Evolutionary conservation across 1,284 basidiomycete genomes (phyloP), one percentile per base, ranked within the genome.

Genomic region (Leccinum insigne): DNA sequence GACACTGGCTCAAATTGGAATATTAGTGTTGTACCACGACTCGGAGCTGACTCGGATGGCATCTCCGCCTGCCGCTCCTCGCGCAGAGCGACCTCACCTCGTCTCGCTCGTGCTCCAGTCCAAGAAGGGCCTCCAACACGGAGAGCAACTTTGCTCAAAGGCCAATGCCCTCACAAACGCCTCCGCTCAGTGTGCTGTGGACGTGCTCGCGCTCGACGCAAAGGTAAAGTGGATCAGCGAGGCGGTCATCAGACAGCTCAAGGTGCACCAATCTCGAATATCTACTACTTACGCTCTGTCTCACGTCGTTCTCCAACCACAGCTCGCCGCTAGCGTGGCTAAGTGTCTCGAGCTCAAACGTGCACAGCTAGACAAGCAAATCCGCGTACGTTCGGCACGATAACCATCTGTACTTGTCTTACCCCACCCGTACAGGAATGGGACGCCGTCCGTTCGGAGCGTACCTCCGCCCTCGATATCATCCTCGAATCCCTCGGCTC

Each of bases 101-200:
- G 84, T 90, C 44, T 86, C 90, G n/a, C 84, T 93, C 9, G 89
- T 91, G 8, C 77, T 90, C 1, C 87, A 91, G 70, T 92, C 92
- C 1, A 90, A 92, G 82, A 91, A 90, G 70, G 92, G 90, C 0
- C 82, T 93, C 4, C 87, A 91, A 70, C 85, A 88, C 62, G 91
- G 91, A 2, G 84, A 93, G 76, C 84, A 88, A 61, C 81, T 93
- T 5, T 93, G 92, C 70, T 84, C 83, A 2, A 82, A 80, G 29
- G 90, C 91, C 0, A 86, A 89, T 69, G 71, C 77, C 1, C 76
- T 88, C 26, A 85, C 89, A 18, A 84, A 85, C 68, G 77, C 82
- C 56, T 91, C 92, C 3, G 85, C 89, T 0, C 85, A 86, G 68
- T 80, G 80, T 52, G 84, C 86, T 0, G 80, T 92, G 14, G 90